Percentiles rank a stretch among this genome's conserved stretches.
Evolutionary conservation across 352 stramenopile genomes (phyloP).

Genomic region (Discostella stelligera): DNA sequence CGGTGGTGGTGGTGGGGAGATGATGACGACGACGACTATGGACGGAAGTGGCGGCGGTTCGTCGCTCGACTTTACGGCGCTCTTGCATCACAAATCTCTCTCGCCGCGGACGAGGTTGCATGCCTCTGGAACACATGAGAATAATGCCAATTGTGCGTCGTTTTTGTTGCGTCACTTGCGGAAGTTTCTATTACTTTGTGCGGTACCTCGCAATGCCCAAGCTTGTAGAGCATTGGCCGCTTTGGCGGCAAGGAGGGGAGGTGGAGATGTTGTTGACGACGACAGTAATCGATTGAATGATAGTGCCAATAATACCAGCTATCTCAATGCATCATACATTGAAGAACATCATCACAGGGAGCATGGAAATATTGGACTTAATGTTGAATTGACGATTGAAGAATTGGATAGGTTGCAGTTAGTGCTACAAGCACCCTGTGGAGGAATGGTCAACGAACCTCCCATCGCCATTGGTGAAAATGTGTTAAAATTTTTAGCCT

Average conservation of each 20-base stretch:
- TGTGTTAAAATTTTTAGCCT: constrained; percentile 57
- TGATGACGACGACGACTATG: too few species aligned
- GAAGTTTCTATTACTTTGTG: constrained; percentile 70
- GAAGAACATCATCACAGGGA: constrained; percentile 67
- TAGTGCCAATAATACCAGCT: neutral
- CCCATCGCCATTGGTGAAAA: constrained; percentile 73
- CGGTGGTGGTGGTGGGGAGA: neutral
- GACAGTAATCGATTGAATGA: neutral
- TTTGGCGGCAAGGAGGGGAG: constrained; percentile 38
- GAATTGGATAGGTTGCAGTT: constrained; percentile 79
- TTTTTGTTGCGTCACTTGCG: constrained; percentile 75
- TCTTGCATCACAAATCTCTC: constrained; percentile 34
- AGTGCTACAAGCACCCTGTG: constrained; percentile 66
- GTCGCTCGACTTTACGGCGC: constrained; percentile 36
- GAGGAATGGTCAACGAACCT: constrained; percentile 72
- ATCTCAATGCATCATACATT: constrained; percentile 54
- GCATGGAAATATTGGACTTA: constrained; percentile 67
- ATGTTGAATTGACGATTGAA: constrained; percentile 67
- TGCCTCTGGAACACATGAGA: constrained; percentile 63
- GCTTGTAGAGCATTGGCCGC: constrained; percentile 64
- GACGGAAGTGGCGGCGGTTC: neutral
- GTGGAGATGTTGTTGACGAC: neutral
- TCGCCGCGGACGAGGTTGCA: constrained; percentile 60
- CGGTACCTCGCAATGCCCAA: constrained; percentile 65
- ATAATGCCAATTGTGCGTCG: constrained; percentile 71